Conservation (phyloP, 768 basidiomycete genomes). For the Tricholoma flavovirens region DNA sequence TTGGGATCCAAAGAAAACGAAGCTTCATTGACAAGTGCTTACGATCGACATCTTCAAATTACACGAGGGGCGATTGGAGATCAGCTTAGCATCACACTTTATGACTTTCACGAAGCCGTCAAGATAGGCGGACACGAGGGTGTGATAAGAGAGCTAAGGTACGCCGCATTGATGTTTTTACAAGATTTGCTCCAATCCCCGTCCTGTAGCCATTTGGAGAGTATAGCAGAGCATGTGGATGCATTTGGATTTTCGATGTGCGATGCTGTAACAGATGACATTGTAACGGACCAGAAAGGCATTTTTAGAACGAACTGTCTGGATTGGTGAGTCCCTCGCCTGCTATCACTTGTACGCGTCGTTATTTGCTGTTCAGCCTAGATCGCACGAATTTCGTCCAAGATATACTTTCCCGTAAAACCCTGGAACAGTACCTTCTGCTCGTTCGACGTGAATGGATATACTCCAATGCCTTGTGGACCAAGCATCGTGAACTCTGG, state of each 20-base stretch:
- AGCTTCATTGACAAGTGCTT: conserved; percentile 74
- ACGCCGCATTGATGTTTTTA: conserved; percentile 7
- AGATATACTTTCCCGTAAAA: conserved; percentile 82
- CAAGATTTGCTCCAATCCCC: background rate
- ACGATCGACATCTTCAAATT: conserved; percentile 71
- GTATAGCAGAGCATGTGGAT: conserved; percentile 60
- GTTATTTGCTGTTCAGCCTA: conserved; percentile 44
- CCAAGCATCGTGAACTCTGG: conserved; percentile 89
- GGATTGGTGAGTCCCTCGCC: conserved; percentile 63
- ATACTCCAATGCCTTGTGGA: conserved; percentile 66
- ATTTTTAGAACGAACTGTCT: conserved; percentile 93
- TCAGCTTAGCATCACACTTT: conserved; percentile 75
- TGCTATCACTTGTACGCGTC: background rate
- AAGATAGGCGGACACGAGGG: conserved; percentile 82
- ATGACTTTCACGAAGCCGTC: conserved; percentile 90
- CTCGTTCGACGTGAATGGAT: conserved; percentile 78
- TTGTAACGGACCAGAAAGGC: conserved; percentile 86
- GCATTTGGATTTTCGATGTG: conserved; percentile 83
- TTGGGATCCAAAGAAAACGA: conserved; percentile 93
- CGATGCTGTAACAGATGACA: conserved; percentile 56
- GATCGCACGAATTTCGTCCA: conserved; percentile 98
- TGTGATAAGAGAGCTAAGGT: conserved; percentile 71
- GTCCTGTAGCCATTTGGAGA: conserved; percentile 31
- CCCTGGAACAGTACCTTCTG: conserved; percentile 76
- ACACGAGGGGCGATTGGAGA: conserved; percentile 60